Conservation (phyloP, 164 flowering plant genomes). For the Buxus sempervirens region DNA sequence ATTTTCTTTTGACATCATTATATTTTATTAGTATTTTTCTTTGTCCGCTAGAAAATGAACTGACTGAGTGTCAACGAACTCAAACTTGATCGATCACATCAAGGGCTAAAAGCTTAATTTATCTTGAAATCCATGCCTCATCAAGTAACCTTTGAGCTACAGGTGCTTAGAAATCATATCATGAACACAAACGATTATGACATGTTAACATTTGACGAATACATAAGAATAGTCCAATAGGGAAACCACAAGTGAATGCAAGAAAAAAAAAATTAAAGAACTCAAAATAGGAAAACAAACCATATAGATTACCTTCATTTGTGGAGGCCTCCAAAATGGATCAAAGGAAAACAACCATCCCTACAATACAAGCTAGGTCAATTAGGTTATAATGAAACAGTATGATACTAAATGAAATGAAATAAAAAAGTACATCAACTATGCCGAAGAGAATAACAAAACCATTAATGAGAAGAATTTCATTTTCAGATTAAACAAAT, state of each 20-base stretch:
- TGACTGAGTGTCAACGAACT: background rate
- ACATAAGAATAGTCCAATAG: background rate
- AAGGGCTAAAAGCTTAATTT: background rate
- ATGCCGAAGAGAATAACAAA: background rate
- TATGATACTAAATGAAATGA: background rate
- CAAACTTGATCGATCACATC: background rate
- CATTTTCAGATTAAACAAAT: no score
- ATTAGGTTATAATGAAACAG: background rate
- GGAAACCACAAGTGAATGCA: background rate
- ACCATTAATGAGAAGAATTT: background rate
- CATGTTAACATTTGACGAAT: background rate
- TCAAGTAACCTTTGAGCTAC: background rate
- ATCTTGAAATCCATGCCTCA: background rate
- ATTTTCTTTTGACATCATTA: background rate
- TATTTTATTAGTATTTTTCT: background rate
- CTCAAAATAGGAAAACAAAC: background rate
- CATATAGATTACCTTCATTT: slow-evolving; percentile 59
- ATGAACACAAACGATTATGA: background rate
- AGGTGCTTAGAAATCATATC: background rate
- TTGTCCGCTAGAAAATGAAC: background rate
- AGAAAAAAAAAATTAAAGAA: background rate
- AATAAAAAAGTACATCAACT: background rate
- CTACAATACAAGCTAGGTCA: slow-evolving; percentile 22
- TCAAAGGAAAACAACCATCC: slow-evolving; percentile 84
- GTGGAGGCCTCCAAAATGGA: slow-evolving; percentile 82